These are phyloP conservation scores for Carallia pectinifolia DNA, from an alignment of 345 rosid genomes.

Conservation along the genomic window DNA sequence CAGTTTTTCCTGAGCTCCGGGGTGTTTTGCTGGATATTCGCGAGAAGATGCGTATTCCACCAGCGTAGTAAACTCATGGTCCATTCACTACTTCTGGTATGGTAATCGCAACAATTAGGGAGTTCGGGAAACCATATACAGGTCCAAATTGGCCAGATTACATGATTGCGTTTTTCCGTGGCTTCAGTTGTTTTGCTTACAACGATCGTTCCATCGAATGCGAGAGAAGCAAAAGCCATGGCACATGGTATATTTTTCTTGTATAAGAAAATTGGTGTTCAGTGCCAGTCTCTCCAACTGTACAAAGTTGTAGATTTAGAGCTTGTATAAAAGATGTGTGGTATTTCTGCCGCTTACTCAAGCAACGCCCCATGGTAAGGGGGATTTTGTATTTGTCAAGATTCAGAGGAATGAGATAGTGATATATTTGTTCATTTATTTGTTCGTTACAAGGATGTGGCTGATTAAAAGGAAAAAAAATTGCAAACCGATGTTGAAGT, in stretches of 20 bases:
- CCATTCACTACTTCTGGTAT: neutral
- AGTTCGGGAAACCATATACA: neutral
- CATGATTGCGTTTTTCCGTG: neutral
- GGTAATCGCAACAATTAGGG: neutral
- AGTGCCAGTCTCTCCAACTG: conserved; percentile 21
- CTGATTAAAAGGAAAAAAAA: too few species aligned
- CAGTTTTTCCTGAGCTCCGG: conserved; percentile 87
- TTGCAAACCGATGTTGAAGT: too few species aligned
- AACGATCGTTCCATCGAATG: neutral
- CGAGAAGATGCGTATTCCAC: conserved; percentile 36
- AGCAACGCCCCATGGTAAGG: neutral
- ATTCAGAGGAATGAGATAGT: neutral
- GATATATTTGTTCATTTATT: too few species aligned
- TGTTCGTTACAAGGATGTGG: too few species aligned
- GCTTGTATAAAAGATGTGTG: conserved; percentile 18
- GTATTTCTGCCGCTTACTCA: neutral
- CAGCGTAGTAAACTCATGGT: conserved; percentile 11
- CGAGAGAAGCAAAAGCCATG: conserved; percentile 3
- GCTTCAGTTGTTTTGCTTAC: conserved; percentile 2
- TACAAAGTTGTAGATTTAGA: conserved; percentile 26
- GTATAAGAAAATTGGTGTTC: conserved; percentile 6
- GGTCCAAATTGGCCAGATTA: neutral
- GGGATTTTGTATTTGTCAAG: conserved; percentile 22
- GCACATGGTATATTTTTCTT: conserved; percentile 4
- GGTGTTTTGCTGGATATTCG: conserved; percentile 65